Percentiles rank a stretch among this genome's conserved stretches.
Conservation (phyloP, 2,329 filamentous ascomycete species). For the Raffaelea arxii region DNA sequence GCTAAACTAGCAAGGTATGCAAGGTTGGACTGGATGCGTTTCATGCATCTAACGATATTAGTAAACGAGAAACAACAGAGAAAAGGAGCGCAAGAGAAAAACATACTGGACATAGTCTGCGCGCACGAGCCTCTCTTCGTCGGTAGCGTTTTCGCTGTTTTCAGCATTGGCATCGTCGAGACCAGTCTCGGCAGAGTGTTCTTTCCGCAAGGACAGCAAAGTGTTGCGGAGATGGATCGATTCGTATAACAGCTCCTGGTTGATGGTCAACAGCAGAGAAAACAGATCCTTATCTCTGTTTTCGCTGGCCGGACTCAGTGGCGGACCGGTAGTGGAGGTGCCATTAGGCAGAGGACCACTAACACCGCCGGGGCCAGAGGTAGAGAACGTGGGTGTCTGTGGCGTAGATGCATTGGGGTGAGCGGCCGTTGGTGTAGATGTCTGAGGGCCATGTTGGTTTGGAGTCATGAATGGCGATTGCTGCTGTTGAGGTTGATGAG, state of each 20-base stretch:
- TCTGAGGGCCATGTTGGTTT: slow-evolving; percentile 16
- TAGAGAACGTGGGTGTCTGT: slow-evolving; percentile 47
- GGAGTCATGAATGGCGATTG: slow-evolving; percentile 22
- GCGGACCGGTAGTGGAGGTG: slow-evolving; percentile 30
- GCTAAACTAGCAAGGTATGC: slow-evolving; percentile 71
- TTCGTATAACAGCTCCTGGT: slow-evolving; percentile 61
- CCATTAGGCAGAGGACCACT: slow-evolving; percentile 22
- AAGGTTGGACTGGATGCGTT: slow-evolving; percentile 76
- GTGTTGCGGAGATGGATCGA: slow-evolving; percentile 50
- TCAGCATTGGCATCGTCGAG: slow-evolving; percentile 19
- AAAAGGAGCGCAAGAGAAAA: not conserved
- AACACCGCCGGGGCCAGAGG: slow-evolving; percentile 21
- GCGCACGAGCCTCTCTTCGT: slow-evolving; percentile 40
- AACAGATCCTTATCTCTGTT: slow-evolving; percentile 48
- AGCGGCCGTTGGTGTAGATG: not conserved
- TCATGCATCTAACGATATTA: slow-evolving; percentile 55
- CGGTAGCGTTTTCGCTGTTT: slow-evolving; percentile 28
- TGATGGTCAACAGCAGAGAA: slow-evolving; percentile 62
- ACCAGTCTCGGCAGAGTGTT: slow-evolving; percentile 19
- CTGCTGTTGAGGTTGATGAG: slow-evolving; percentile 18
- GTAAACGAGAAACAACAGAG: not conserved
- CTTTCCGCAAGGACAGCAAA: slow-evolving; percentile 42
- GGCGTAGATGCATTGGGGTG: slow-evolving; percentile 32
- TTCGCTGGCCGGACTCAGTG: slow-evolving; percentile 42
- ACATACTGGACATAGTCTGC: slow-evolving; percentile 49